Evolutionary conservation across 1,284 basidiomycete species (phyloP).

Genomic region (Moesziomyces sp.): DNA sequence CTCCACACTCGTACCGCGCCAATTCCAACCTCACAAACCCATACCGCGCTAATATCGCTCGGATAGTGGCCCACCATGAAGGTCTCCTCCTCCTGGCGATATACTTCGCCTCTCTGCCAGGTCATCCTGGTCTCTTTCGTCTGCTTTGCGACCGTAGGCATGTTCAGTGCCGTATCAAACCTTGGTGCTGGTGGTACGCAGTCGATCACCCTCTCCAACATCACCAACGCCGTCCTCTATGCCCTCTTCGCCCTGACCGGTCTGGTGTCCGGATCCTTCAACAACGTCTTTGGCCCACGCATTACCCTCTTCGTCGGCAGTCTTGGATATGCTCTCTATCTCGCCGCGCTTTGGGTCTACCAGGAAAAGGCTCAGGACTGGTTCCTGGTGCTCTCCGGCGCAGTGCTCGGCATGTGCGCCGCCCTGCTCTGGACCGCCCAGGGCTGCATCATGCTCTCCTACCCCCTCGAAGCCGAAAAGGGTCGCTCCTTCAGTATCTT

Average conservation of each 20-base stretch:
- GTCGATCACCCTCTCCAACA: slow-evolving; percentile 35
- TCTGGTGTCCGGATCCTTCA: slow-evolving; percentile 75
- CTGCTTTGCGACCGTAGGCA: slow-evolving; percentile 26
- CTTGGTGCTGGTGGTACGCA: slow-evolving; percentile 30
- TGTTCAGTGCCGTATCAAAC: slow-evolving; percentile 15
- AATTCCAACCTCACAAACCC: background rate
- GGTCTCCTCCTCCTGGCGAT: slow-evolving; percentile 36
- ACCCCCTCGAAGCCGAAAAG: slow-evolving; percentile 78
- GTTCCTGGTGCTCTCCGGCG: slow-evolving; percentile 76
- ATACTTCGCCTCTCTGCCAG: slow-evolving; percentile 35
- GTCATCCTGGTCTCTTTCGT: slow-evolving; percentile 34
- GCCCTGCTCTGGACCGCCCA: slow-evolving; percentile 76
- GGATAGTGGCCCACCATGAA: slow-evolving; percentile 10
- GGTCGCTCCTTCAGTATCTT: slow-evolving; percentile 77
- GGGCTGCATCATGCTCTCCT: slow-evolving; percentile 83
- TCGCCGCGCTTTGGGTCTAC: slow-evolving; percentile 75
- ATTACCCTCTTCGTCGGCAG: slow-evolving; percentile 79
- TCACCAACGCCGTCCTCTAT: slow-evolving; percentile 45
- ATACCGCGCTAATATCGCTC: background rate
- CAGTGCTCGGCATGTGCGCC: slow-evolving; percentile 82
- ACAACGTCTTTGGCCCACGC: slow-evolving; percentile 75
- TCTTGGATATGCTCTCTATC: slow-evolving; percentile 72
- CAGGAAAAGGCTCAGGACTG: slow-evolving; percentile 64
- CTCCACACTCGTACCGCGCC: background rate
- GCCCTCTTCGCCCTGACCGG: slow-evolving; percentile 57